Evolutionary conservation across 2,329 filamentous ascomycete species (phyloP).

Genomic region (Ceratocystiopsis minuta): DNA sequence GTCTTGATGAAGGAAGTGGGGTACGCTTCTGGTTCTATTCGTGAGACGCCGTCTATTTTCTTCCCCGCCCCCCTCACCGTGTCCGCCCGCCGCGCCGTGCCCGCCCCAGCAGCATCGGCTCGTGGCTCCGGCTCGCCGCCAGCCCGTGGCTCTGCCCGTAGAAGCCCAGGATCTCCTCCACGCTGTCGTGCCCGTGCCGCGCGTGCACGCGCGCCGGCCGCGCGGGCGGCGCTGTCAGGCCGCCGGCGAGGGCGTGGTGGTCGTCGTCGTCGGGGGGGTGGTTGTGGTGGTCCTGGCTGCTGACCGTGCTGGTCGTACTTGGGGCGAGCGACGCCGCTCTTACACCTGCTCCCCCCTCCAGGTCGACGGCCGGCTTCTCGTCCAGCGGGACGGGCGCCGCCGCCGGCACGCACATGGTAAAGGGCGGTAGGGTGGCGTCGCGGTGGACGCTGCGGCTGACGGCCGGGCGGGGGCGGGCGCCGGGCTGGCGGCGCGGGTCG

Average conservation of each 20-base stretch:
- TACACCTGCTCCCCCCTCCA: too few species aligned
- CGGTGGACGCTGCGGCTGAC: too few species aligned
- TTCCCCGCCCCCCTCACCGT: too few species aligned
- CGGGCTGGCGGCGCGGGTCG: conserved; percentile 48
- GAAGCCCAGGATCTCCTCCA: conserved; percentile 16
- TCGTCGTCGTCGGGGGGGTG: not conserved
- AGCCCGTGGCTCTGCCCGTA: conserved; percentile 10
- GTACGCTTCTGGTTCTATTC: too few species aligned
- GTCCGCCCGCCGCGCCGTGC: too few species aligned
- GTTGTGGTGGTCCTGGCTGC: not conserved
- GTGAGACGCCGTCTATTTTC: too few species aligned
- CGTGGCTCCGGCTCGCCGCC: too few species aligned
- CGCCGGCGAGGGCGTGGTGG: not conserved
- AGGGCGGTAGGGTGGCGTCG: conserved; percentile 27
- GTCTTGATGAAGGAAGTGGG: too few species aligned
- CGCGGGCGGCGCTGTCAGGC: not conserved
- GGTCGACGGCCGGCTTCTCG: too few species aligned
- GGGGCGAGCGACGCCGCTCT: too few species aligned
- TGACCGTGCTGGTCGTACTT: not conserved
- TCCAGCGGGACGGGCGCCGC: conserved; percentile 16
- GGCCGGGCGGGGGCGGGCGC: too few species aligned
- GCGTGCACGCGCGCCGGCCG: conserved; percentile 1
- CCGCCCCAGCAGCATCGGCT: too few species aligned
- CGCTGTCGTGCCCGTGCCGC: conserved; percentile 13
- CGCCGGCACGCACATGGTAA: conserved; percentile 32